These are phyloP conservation scores for Fragaria vesca DNA, from an alignment of 306 rosid species.

Conservation along the genomic window DNA sequence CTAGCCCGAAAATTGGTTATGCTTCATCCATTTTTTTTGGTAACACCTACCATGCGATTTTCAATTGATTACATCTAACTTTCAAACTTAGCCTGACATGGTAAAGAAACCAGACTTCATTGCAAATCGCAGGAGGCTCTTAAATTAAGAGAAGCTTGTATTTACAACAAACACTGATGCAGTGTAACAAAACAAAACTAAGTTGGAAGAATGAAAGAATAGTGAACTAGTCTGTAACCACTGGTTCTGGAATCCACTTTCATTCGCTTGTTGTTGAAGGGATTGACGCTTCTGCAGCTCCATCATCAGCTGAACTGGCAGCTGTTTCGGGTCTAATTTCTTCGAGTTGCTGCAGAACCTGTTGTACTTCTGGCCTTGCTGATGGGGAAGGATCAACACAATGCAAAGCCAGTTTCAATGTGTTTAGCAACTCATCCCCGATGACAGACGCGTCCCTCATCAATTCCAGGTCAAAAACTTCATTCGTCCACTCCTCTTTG, in stretches of 20 bases:
- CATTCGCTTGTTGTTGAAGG: constrained; percentile 41
- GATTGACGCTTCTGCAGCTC: constrained; percentile 43
- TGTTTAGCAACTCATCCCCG: constrained; percentile 81
- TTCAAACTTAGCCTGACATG: neutral
- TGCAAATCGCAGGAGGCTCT: neutral
- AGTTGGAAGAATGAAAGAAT: constrained; percentile 74
- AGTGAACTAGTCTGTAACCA: constrained; percentile 12
- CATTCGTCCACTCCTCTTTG: constrained; percentile 96
- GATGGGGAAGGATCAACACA: constrained; percentile 98
- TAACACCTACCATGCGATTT: neutral
- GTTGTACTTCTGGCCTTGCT: constrained; percentile 72
- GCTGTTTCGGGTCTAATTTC: constrained; percentile 61
- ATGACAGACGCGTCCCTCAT: constrained; percentile 73
- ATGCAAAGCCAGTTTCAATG: constrained; percentile 85
- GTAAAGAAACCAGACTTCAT: neutral
- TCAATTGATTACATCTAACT: neutral
- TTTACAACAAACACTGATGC: constrained; percentile 41
- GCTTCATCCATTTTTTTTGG: neutral
- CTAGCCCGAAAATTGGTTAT: neutral
- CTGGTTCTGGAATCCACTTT: constrained; percentile 11
- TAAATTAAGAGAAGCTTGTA: constrained; percentile 22
- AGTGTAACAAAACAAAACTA: constrained; percentile 33
- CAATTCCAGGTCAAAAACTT: constrained; percentile 84
- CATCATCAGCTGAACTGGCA: constrained; percentile 55
- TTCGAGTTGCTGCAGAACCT: constrained; percentile 77